Base-by-base conservation (phyloP, 2,329 filamentous ascomycete genomes). In the Aureobasidium vineae region DNA sequence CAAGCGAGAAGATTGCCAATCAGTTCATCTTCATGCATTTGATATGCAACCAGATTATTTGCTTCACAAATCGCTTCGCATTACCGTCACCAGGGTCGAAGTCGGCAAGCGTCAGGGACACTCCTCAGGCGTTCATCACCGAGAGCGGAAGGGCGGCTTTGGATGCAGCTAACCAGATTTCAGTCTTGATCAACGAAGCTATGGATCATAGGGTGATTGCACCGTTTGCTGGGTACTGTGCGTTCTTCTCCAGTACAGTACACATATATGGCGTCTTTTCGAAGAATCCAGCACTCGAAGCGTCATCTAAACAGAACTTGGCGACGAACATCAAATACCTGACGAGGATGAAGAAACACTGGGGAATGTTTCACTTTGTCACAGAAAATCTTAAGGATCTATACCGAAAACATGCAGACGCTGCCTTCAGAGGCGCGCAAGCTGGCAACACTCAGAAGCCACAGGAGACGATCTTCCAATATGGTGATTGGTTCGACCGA, bases 351-450 rank as follows among this genome's bases (percentile, higher is more conserved):
- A 97, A 97, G 81, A 91, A 91, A 68, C 93, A 95, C 73, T 99
- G 95, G 95, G 95, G 94, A 68, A 96, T 97, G 90, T 97, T 98
- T 75, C 91, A 97, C 75, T 97, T 92, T 79, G 93, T 98, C 85
- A 89, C 92, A 0, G 93, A 98, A 75, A 95, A 94, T 73, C 84
- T 97, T 41, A 92, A 95, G 68, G 90, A 94, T 65, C 87, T 96
- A 68, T 99, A 97, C 75, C 87, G 90, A 61, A 86, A 88, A 56
- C 94, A 92, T 71, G 88, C 92, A 19, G 92, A 97, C 75, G 89
- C 89, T n/a, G 87, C 88, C 36, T 83, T 88, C 63, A 85, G 87
- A 70, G 91, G 90, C 11, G 82, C 82, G n/a, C 77, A 75, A 15
- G 82, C 69, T 75, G 79, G 68, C 76, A 74, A 75, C 26, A 74